Percentiles rank a stretch among this genome's conserved stretches.
These are phyloP conservation scores for Lachancea sp. DNA, from an alignment of 805 yeast species.

Conservation along the genomic window DNA sequence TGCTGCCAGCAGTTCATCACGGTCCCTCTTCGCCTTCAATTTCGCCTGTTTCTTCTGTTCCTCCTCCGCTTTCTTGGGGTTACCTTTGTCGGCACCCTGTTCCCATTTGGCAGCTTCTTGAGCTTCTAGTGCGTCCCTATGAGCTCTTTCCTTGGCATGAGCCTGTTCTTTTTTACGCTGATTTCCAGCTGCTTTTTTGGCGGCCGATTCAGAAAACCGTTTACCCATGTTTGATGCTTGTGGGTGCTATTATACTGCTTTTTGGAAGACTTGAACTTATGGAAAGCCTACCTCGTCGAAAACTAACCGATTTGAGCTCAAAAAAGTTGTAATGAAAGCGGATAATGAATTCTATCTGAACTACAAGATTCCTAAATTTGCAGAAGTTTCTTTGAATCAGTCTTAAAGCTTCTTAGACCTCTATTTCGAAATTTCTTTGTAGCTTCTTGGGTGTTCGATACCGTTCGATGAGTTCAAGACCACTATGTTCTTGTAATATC, in stretches of 20 bases:
- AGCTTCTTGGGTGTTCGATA: not conserved
- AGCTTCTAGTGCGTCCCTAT: constrained; percentile 22
- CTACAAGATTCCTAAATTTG: too few relatives aligned
- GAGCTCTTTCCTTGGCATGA: constrained; percentile 21
- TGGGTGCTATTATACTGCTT: too few relatives aligned
- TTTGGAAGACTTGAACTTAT: not conserved
- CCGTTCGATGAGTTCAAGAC: not conserved
- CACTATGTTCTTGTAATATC: not conserved
- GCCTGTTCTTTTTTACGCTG: constrained; percentile 32
- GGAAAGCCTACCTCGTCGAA: not conserved
- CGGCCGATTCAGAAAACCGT: constrained; percentile 32
- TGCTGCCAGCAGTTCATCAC: constrained; percentile 29
- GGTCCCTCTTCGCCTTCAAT: constrained; percentile 25
- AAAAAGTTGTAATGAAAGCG: too few relatives aligned
- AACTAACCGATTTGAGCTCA: not conserved
- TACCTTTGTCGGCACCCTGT: constrained; percentile 25
- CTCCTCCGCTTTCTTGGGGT: constrained; percentile 25
- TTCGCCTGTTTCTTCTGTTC: constrained; percentile 30
- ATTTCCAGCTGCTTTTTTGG: constrained; percentile 32
- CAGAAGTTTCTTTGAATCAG: not conserved
- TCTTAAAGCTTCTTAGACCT: not conserved
- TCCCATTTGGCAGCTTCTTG: constrained; percentile 33
- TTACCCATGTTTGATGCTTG: constrained; percentile 27
- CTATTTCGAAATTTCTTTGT: not conserved
- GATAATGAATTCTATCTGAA: too few relatives aligned